Evolutionary conservation across 2,329 filamentous ascomycete species (phyloP).

Genomic region (Aaosphaeria pasadenensis): DNA sequence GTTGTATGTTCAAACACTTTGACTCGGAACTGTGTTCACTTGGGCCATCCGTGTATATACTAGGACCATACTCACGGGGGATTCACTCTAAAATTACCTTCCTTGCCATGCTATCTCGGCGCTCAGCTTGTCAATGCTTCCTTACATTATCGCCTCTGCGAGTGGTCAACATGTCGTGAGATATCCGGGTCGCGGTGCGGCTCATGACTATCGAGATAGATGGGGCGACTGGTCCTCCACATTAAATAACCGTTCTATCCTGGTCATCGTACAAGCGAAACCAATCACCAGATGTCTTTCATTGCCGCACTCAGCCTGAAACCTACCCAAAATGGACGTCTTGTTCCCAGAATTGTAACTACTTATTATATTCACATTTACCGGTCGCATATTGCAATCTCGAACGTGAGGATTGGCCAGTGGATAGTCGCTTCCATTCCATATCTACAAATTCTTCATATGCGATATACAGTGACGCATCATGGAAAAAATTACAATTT

Average conservation of each 20-base stretch:
- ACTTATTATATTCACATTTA: constrained; percentile 11
- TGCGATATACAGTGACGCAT: constrained; percentile 21
- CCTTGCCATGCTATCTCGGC: too few relatives aligned
- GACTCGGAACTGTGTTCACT: too few relatives aligned
- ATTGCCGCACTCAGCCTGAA: constrained; percentile 23
- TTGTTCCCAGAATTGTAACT: constrained; percentile 9
- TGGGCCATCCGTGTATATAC: too few relatives aligned
- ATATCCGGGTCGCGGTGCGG: constrained; percentile 16
- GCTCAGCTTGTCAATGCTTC: too few relatives aligned
- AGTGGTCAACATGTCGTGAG: too few relatives aligned
- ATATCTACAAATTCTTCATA: constrained; percentile 19
- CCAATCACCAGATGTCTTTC: constrained; percentile 13
- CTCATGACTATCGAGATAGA: constrained; percentile 22
- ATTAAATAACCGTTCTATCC: constrained; percentile 12
- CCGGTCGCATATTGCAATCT: constrained; percentile 17
- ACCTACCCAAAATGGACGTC: constrained; percentile 14
- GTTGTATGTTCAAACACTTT: too few relatives aligned
- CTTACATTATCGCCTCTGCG: too few relatives aligned
- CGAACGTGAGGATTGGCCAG: constrained; percentile 17
- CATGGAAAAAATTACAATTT: constrained; percentile 13
- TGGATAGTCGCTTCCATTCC: constrained; percentile 8
- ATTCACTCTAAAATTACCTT: too few relatives aligned
- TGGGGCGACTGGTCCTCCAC: constrained; percentile 7
- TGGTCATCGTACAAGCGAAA: constrained; percentile 4
- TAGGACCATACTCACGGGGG: too few relatives aligned